Evolutionary conservation across 306 rosid species (phyloP), one percentile per base, ranked within the genome.

Genomic region (Begonia masoniana): DNA sequence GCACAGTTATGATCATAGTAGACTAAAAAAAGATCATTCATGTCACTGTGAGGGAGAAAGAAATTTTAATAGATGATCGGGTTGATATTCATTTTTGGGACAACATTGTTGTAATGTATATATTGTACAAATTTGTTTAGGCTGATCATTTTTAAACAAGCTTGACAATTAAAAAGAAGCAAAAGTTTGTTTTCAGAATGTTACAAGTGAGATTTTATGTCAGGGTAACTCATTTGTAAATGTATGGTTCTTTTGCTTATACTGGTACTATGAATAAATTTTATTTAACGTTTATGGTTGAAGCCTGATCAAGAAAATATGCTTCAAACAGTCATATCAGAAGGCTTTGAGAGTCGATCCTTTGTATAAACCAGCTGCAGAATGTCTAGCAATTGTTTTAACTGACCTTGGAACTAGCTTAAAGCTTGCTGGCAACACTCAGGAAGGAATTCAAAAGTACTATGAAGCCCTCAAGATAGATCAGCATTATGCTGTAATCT

Each of bases 341-440:
- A 92, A 86, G 79, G 96, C 99, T 72, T 66, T 92, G 64, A 69
- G 12, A 66, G 88, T 64, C 45, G 99, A 92, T 61, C 70, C 92
- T 61, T 74, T 84, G 5, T 86, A 86, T 78, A 86, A 80, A 72
- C 95, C 76, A 53, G 88, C 99, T 42, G 85, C 95, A 6, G 99
- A 92, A 76, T 86, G 88, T 82, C 75, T 86, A 36, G 94, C 99
- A 74, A 80, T 92, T 79, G 96, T 92, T 54, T 77, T 92, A 63
- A 92, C 99, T 16, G 99, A 92, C 79, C 88, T 92, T 63, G 99
- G 96, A 65, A 92, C 99, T 72, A 83, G 94, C 80, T 77, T 81
- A 70, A 92, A 92, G 87, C 93, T 91, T 66, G 82, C 93, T 62
- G 99, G 99, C 14, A 83, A 84, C 68, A 84, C 94, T 54, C 95